Evolutionary conservation across 768 basidiomycete genomes (phyloP).

Genomic region (Atractiella rhizophila): DNA sequence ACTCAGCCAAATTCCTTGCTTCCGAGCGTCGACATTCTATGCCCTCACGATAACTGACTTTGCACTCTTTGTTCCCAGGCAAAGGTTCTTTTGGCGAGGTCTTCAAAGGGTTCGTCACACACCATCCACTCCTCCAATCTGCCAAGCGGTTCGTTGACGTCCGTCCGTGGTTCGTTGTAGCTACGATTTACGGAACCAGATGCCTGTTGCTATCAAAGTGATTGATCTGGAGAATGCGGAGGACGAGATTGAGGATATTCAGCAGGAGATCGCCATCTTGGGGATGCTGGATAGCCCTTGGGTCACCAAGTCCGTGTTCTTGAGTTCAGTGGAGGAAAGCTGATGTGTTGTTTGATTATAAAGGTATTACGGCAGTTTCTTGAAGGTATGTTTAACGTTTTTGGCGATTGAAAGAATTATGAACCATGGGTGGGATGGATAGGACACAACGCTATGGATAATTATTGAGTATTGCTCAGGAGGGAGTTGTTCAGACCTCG

Average conservation of each 20-base stretch:
- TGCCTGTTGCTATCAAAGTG: constrained; percentile 97
- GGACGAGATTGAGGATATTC: constrained; percentile 98
- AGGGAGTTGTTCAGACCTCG: constrained; percentile 89
- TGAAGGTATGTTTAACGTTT: constrained; percentile 93
- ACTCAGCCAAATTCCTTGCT: not conserved
- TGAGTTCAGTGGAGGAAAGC: constrained; percentile 10
- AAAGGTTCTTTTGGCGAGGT: constrained; percentile 98
- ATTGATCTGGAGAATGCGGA: constrained; percentile 97
- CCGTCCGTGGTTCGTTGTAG: too few species aligned
- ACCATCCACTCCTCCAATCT: too few species aligned
- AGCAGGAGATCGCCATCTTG: constrained; percentile 94
- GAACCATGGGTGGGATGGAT: too few species aligned
- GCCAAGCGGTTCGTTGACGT: too few species aligned
- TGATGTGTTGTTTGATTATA: not conserved
- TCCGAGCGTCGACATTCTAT: not conserved
- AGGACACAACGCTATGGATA: constrained; percentile 51
- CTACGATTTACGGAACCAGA: constrained; percentile 81
- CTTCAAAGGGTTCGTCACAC: too few species aligned
- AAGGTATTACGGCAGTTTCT: constrained; percentile 82
- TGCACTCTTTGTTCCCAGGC: constrained; percentile 28
- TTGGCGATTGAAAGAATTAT: too few species aligned
- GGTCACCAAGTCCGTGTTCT: constrained; percentile 59
- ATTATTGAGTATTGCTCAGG: constrained; percentile 66
- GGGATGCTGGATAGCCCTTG: constrained; percentile 85
- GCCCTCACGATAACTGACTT: not conserved